Evolutionary conservation across 495 filamentous ascomycete genomes (phyloP), one percentile per base, ranked within the genome.

Genomic region (Ramalina intermedia): DNA sequence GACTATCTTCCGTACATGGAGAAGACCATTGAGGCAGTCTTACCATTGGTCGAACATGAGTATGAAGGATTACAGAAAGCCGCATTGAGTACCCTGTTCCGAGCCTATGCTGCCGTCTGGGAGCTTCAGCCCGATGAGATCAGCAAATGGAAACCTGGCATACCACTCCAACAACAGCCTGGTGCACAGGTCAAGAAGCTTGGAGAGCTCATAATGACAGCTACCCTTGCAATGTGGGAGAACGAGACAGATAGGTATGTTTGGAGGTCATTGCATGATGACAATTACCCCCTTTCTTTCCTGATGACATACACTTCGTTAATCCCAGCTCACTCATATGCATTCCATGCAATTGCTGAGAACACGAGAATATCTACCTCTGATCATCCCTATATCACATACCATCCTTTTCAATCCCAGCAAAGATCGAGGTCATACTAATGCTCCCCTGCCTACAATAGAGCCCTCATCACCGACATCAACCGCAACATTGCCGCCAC

Each of bases 291-390:
- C 33, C 47, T 48, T 52, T 52, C 24, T 53, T 6, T 13, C 36
- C 88, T 90, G 88, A 96, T 94, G 86, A 94, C 52, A 67, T 66
- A 76, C 66, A 66, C 66, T 69, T 79, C 85, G 86, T 85, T 91
- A 87, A 83, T 89, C 90, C 88, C 88, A 96, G 87, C 88, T 96
- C 90, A 95, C 90, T 94, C 83, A 82, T 82, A 96, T 77, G 78
- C 84, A 70, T 70, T 73, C 74, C 60, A 68, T 78, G 84, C 75
- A 77, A 69, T 76, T 95, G 89, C 81, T 87, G 87, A 74, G 78
- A 91, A 94, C 69, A 69, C 87, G 85, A 85, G 27, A 33, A 33
- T 27, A 71, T 76, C 71, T 75, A 66, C 64, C 72, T 69, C 69
- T 82, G 67, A 72, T 44, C 47, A 59, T 63, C 58, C 37, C 51